Percentiles rank a stretch among this genome's conserved stretches.
These are phyloP conservation scores for Phlebiopsis flavidoalba DNA, from an alignment of 768 basidiomycete genomes.

Conservation along the genomic window DNA sequence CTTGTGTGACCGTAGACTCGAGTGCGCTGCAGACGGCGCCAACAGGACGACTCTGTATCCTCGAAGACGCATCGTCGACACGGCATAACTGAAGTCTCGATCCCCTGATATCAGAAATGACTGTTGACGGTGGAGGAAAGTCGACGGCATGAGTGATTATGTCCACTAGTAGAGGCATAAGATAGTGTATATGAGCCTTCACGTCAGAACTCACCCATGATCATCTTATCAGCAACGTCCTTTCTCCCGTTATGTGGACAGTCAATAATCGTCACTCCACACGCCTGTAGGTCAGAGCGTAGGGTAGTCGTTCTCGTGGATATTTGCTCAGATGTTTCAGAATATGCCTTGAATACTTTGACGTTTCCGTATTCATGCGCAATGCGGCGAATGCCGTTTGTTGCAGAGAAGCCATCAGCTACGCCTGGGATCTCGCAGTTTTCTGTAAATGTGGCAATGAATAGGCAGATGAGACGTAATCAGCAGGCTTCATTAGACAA, in stretches of 20 bases:
- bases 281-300: slow-evolving; percentile 39
- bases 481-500: neutral
- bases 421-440: slow-evolving; percentile 28
- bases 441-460: slow-evolving; percentile 13
- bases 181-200: neutral
- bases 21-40: slow-evolving; percentile 37
- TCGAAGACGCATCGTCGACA: slow-evolving; percentile 40
- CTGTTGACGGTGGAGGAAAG: slow-evolving; percentile 44
- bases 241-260: slow-evolving; percentile 21
- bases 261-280: slow-evolving; percentile 38
- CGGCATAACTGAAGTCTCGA: slow-evolving; percentile 60
- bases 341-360: slow-evolving; percentile 47
- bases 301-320: slow-evolving; percentile 29
- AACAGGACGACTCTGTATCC: slow-evolving; percentile 11
- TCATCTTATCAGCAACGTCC: slow-evolving; percentile 41
- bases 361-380: slow-evolving; percentile 41
- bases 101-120: slow-evolving; percentile 65
- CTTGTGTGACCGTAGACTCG: slow-evolving; percentile 52
- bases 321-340: slow-evolving; percentile 37
- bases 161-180: slow-evolving; percentile 44
- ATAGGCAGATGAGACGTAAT: slow-evolving; percentile 24
- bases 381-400: slow-evolving; percentile 30
- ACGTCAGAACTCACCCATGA: slow-evolving; percentile 33
- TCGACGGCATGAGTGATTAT: slow-evolving; percentile 67
- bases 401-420: slow-evolving; percentile 36